Percentiles rank a stretch among this genome's conserved stretches.
Conservation (phyloP, 2,329 filamentous ascomycete species). For the Hymenoscyphus infarciens region DNA sequence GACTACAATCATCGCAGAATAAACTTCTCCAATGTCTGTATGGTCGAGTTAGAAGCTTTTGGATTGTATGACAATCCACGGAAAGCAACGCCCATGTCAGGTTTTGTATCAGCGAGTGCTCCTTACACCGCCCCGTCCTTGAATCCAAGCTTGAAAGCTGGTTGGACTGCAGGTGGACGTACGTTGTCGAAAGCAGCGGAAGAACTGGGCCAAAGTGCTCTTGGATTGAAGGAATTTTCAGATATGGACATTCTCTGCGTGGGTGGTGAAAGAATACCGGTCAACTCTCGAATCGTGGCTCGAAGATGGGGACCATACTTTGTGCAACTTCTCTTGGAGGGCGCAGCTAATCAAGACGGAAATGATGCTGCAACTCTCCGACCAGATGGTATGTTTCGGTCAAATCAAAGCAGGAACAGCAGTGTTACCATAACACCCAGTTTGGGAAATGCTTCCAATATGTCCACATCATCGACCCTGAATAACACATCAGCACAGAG, state of each 20-base stretch:
- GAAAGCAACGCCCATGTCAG: slow-evolving; percentile 71
- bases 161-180: slow-evolving; percentile 70
- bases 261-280: slow-evolving; percentile 84
- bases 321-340: slow-evolving; percentile 81
- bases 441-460: slow-evolving; percentile 48
- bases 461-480: slow-evolving; percentile 46
- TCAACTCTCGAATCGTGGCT: slow-evolving; percentile 86
- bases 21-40: slow-evolving; percentile 94
- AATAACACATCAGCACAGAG: slow-evolving; percentile 33
- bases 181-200: slow-evolving; percentile 74
- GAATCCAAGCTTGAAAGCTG: slow-evolving; percentile 46
- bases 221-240: slow-evolving; percentile 77
- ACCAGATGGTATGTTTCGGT: slow-evolving; percentile 51
- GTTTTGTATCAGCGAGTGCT: slow-evolving; percentile 79
- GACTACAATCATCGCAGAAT: slow-evolving; percentile 98
- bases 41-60: slow-evolving; percentile 96
- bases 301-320: slow-evolving; percentile 95
- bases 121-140: slow-evolving; percentile 55
- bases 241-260: slow-evolving; percentile 97
- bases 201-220: slow-evolving; percentile 77
- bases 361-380: slow-evolving; percentile 74
- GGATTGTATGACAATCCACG: slow-evolving; percentile 95
- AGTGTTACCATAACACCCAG: slow-evolving; percentile 79
- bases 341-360: slow-evolving; percentile 65
- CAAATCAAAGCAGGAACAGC: slow-evolving; percentile 67